Evolutionary conservation across 1,139 yeast species (phyloP).

Genomic region (Hyphopichia khmerensis): DNA sequence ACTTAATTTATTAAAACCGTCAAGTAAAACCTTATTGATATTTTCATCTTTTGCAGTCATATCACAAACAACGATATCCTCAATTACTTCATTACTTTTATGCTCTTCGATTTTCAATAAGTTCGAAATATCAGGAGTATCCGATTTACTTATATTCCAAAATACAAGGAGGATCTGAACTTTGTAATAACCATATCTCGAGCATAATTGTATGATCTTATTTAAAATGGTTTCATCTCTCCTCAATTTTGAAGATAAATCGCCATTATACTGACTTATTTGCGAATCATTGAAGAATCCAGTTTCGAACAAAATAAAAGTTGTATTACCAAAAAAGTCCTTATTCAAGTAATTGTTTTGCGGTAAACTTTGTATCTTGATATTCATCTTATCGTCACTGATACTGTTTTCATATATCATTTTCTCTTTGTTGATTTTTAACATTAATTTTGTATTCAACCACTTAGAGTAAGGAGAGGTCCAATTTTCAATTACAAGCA

Average conservation of each 20-base stretch:
- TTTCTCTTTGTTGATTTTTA: slow-evolving; percentile 27
- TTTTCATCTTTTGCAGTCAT: slow-evolving; percentile 30
- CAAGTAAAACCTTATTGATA: slow-evolving; percentile 26
- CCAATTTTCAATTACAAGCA: slow-evolving; percentile 49
- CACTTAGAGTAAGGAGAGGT: slow-evolving; percentile 40
- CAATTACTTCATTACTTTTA: slow-evolving; percentile 10
- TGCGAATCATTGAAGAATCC: slow-evolving; percentile 30
- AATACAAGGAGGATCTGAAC: slow-evolving; percentile 37
- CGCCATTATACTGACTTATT: slow-evolving; percentile 7
- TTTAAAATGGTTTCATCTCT: slow-evolving; percentile 36
- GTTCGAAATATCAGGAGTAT: slow-evolving; percentile 5
- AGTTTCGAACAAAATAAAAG: slow-evolving; percentile 47
- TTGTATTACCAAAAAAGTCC: slow-evolving; percentile 35
- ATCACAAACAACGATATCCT: slow-evolving; percentile 30
- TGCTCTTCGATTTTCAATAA: slow-evolving; percentile 17
- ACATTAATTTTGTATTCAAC: slow-evolving; percentile 41
- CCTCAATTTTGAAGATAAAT: slow-evolving; percentile 28
- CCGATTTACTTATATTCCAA: slow-evolving; percentile 35
- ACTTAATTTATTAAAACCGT: slow-evolving; percentile 24
- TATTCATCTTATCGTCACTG: slow-evolving; percentile 19
- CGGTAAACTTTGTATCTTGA: slow-evolving; percentile 40
- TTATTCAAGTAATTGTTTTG: slow-evolving; percentile 30
- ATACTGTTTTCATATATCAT: slow-evolving; percentile 26
- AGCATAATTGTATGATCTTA: slow-evolving; percentile 38
- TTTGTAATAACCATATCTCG: slow-evolving; percentile 32